Base-by-base conservation (phyloP, 495 filamentous ascomycete genomes). In the Cryomyces minteri region DNA sequence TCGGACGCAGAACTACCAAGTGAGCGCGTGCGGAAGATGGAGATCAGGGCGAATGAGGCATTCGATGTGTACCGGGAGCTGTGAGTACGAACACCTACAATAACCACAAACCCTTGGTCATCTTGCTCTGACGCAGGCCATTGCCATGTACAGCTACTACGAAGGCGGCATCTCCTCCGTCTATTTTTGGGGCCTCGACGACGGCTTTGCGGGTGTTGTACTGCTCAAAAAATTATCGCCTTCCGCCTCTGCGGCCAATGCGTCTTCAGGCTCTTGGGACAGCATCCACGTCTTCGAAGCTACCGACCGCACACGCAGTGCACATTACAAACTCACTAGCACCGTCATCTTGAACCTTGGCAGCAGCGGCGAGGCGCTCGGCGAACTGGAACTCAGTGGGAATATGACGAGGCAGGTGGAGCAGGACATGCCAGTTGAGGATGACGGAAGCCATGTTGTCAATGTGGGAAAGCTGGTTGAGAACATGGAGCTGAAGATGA, bases 401-500 rank as follows among this genome's bases (percentile, higher is more conserved):
- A 95, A 99, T 62, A 92, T 99, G 86, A 95, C 90, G 36, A 74
- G 90, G 43, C 90, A 98, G 70, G 75, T 94, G 32, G 87, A 96
- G 67, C 73, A 77, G 52, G 88, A 95, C 63, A 63, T 94, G 62
- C 76, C 82, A 5, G 82, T 94, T 10, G 83, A 88, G 47, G 84
- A 79, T 52, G 92, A 98, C 64, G 78, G 77, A 40, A 85, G 82
- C 62, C 90, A 99, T 66, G 86, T 99, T 50, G 82, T 82, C 42
- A 99, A 99, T 61, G 85, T 96, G 50, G 90, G 90, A 37, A 62
- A 48, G 62, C 69, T 99, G 56, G 88, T 99, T 40, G 90, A 99
- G 69, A 92, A 99, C 67, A 95, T 99, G 88, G 90, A 99, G 67
- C 71, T 94, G 60, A 94, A 95, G 74, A 99, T 99, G 92, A 78